These are phyloP conservation scores for Solanum clarkiae DNA, from an alignment of 257 asterid species.

Conservation along the genomic window DNA sequence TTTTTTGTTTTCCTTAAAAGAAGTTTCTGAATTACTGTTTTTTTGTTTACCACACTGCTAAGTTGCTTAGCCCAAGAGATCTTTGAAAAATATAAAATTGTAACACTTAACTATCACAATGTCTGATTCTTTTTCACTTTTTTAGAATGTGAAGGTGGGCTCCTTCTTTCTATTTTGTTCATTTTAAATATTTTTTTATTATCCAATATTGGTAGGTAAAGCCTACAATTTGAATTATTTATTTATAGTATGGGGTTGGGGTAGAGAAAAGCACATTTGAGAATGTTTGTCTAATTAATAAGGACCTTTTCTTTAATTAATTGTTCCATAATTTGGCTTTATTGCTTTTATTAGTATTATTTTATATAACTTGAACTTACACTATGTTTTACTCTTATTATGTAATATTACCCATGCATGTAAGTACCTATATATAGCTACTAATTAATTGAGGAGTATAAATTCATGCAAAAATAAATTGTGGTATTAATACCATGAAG, in stretches of 20 bases:
- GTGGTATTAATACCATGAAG: background rate
- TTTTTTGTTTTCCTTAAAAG: background rate
- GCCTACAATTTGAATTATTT: background rate
- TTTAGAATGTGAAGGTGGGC: background rate
- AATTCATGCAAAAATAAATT: background rate
- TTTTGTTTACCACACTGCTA: constrained; percentile 4
- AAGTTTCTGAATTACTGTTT: background rate
- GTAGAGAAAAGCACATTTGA: background rate
- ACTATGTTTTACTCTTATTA: background rate
- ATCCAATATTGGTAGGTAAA: background rate
- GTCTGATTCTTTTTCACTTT: background rate
- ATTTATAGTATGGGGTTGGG: background rate
- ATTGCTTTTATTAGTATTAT: background rate
- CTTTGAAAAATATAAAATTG: background rate
- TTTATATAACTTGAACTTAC: background rate
- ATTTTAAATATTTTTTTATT: background rate
- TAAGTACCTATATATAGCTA: background rate
- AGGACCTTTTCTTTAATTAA: background rate
- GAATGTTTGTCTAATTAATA: constrained; percentile 19
- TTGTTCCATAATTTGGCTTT: background rate
- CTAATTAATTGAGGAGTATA: background rate
- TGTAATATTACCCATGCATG: background rate
- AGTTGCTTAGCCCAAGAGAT: constrained; percentile 5
- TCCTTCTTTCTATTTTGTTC: background rate
- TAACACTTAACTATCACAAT: background rate